Evolutionary conservation across 129 eudicot genomes (phyloP).

Genomic region (sunflower (Helianthus annuus)): DNA sequence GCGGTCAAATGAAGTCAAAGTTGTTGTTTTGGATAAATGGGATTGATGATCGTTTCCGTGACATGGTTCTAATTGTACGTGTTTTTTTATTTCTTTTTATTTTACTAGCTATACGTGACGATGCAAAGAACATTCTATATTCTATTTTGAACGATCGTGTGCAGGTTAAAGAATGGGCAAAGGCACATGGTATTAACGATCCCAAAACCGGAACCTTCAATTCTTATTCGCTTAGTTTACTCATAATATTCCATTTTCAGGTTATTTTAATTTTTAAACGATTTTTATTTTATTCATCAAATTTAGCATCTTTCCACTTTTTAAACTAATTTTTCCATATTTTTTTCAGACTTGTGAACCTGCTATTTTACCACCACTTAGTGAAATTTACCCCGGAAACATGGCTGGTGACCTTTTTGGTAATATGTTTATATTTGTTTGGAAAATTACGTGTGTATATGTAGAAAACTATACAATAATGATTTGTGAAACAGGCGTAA

Average conservation of each 20-base stretch:
- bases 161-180: constrained; percentile 99
- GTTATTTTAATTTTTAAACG: constrained; percentile 29
- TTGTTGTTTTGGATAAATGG: constrained; percentile 71
- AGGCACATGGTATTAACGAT: constrained; percentile 76
- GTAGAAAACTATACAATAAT: background rate
- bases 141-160: constrained; percentile 25
- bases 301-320: background rate
- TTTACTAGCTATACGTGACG: constrained; percentile 13
- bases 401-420: constrained; percentile 56
- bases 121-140: constrained; percentile 1
- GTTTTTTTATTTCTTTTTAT: constrained; percentile 4
- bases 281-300: background rate
- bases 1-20: constrained; percentile 96
- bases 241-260: constrained; percentile 90
- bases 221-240: constrained; percentile 82
- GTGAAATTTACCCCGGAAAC: constrained; percentile 77
- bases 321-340: background rate
- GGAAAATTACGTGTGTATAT: background rate
- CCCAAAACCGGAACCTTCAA: constrained; percentile 80
- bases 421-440: constrained; percentile 4
- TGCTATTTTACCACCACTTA: constrained; percentile 83
- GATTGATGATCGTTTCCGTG: constrained; percentile 83
- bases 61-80: constrained; percentile 82
- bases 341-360: constrained; percentile 81
- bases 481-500: constrained; percentile 56